Evolutionary conservation across 108 stramenopile genomes (phyloP), one percentile per base, ranked within the genome.

Genomic region (Fragilaria radians): DNA sequence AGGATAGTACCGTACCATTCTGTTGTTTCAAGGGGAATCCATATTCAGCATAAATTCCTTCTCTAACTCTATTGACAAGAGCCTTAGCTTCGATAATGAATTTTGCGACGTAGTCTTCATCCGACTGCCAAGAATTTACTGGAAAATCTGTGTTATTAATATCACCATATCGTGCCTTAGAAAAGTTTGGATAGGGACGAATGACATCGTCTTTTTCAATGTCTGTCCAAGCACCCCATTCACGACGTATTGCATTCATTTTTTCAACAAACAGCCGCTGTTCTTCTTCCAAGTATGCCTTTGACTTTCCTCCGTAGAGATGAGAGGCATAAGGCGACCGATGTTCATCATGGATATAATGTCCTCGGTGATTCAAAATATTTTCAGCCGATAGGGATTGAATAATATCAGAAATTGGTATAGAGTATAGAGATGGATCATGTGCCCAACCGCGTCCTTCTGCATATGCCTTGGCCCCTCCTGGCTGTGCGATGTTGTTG

Each of bases 91-190:
- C 85, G 61, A 86, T 79, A n/a, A 88, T 59, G 52, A 81, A 80
- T 51, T 88, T 85, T 67, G 86, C 87, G 66, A 86, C 87, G 66
- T 80, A 92, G 1, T 85, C 91, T 33, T 87, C 85, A 77, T 92
- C 91, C 7, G 66, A 79, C 66, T 92, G 91, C 91, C 91, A 92
- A 18, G 83, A 78, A 53, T 82, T 68, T 23, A 76, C 69, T 0
- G 91, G 85, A 57, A 92, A 86, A 3, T 82, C 72, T 2, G 80
- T 79, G 17, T 63, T 81, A n/a, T 73, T 72, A 46, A 86, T 60
- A 51, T 92, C 91, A 3, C 77, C 57, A n/a, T n/a, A n/a, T n/a
- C n/a, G n/a, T n/a, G n/a, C n/a, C n/a, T n/a, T n/a, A n/a, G n/a
- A n/a, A n/a, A n/a, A n/a, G 59, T 83, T 79, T 25, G 72, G 67